Conservation (phyloP, 768 basidiomycete species). For the Tricholoma terreum region DNA sequence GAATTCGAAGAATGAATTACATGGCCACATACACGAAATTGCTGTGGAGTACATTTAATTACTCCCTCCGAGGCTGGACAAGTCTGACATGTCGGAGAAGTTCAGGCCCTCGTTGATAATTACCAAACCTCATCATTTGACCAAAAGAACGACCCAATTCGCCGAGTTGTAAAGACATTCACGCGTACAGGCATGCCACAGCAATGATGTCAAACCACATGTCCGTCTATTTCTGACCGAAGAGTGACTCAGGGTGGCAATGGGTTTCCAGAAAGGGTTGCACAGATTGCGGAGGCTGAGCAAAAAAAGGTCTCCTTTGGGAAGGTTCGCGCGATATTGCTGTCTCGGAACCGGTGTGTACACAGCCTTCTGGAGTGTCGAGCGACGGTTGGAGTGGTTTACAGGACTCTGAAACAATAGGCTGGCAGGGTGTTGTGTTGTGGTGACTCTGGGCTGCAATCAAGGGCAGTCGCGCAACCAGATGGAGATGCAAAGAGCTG, state of each 20-base stretch:
- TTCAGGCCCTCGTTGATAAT: constrained; percentile 2
- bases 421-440: constrained; percentile 7
- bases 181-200: constrained; percentile 10
- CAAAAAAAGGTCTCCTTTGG: constrained; percentile 13
- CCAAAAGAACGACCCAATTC: neutral
- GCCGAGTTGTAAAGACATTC: constrained; percentile 2
- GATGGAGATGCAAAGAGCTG: constrained; percentile 6
- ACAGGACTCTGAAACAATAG: constrained; percentile 18
- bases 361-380: constrained; percentile 14
- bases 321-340: constrained; percentile 11
- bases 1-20: constrained; percentile 6
- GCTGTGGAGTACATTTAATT: constrained; percentile 16
- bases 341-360: constrained; percentile 2
- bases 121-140: neutral
- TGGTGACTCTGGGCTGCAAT: constrained; percentile 1
- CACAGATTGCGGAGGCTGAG: constrained; percentile 8
- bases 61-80: constrained; percentile 9
- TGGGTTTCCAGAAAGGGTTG: neutral
- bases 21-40: constrained; percentile 9
- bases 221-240: neutral
- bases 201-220: constrained; percentile 11
- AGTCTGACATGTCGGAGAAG: constrained; percentile 8
- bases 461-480: constrained; percentile 4
- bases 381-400: constrained; percentile 6
- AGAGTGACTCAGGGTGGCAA: constrained; percentile 5